Base-by-base conservation (phyloP, 768 basidiomycete species). In the Tephrocybe rancida region DNA sequence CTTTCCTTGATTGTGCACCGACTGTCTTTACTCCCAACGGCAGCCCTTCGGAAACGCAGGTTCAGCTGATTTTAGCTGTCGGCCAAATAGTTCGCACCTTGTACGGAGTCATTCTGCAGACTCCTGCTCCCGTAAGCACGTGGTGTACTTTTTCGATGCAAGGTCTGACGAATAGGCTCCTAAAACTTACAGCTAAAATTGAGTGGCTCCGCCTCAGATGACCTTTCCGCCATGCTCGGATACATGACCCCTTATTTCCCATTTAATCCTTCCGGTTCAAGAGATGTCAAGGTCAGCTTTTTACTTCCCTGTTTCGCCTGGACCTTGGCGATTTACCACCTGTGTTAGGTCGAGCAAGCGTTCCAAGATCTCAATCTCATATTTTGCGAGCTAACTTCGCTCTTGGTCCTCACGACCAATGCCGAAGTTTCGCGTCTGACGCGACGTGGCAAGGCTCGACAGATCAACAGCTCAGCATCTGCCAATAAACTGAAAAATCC, bases 191-290 rank as follows among this genome's bases (percentile, higher is more conserved):
- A 61, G 54, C 67, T 52, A 34, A 64, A 65, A 52, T 63, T 66
- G 45, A 54, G 32, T 30, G 59, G 57, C 6, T 47, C 51, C 5
- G 66, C 73, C 11, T 64, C 77, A 19, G 75, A 79, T 10, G 81
- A 86, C 48, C 73, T 93, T 38, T 73, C 73, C 51, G 68, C 68
- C 10, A 67, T 97, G 16, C 74, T 97, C 0, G 77, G 78, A 10
- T 85, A 92, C 63, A 88, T 96, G 80, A 69, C 83, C 5, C 76
- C 86, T 3, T 93, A 94, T 69, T 97, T 98, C 66, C 95, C 95
- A 1, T 94, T 93, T 68, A 67, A 64, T 37, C 68, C 72, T 5
- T 67, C 74, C 55, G 70, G 74, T 3, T 57, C 68, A 52, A 75
- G 79, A 41, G 87, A 90, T 64, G 75, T 80, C 57, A 87, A 87